Evolutionary conservation across 371 early-diverging fungal species (phyloP).

Genomic region (Rhizopus sp.): DNA sequence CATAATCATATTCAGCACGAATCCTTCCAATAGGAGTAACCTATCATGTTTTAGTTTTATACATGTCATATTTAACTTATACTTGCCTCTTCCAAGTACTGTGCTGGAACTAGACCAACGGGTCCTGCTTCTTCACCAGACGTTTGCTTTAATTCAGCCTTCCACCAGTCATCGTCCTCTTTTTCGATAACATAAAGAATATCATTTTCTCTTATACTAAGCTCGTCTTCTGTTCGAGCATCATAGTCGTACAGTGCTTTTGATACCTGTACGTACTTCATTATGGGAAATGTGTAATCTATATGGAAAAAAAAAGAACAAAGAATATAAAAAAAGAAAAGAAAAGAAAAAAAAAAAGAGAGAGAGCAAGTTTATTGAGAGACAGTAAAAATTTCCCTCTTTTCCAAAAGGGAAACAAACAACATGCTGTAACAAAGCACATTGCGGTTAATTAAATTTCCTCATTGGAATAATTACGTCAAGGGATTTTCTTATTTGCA

Average conservation of each 20-base stretch:
- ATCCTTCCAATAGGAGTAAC: conserved; percentile 54
- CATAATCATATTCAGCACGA: conserved; percentile 78
- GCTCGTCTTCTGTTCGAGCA: conserved; percentile 85
- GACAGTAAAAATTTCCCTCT: neutral
- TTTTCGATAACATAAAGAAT: conserved; percentile 73
- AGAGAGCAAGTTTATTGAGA: neutral
- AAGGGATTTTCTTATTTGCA: too few relatives aligned
- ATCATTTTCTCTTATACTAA: conserved; percentile 78
- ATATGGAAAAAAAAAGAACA: neutral
- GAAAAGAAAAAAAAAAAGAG: conserved; percentile 1
- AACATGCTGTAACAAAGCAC: neutral
- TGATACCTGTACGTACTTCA: conserved; percentile 51
- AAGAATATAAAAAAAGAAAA: neutral
- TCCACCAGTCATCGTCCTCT: conserved; percentile 82
- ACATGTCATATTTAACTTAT: neutral
- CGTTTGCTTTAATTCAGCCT: conserved; percentile 63
- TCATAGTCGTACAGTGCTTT: conserved; percentile 71
- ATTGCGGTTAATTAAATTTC: conserved; percentile 1
- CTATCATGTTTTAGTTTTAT: conserved; percentile 12
- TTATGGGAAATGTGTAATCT: conserved; percentile 6
- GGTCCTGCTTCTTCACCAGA: conserved; percentile 48
- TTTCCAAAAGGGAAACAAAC: neutral
- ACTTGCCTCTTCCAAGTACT: conserved; percentile 71
- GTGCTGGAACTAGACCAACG: conserved; percentile 76
- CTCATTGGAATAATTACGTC: neutral